Evolutionary conservation across 352 stramenopile species (phyloP), one percentile per base, ranked within the genome.

Genomic region (Aphanomyces cochlioides): DNA sequence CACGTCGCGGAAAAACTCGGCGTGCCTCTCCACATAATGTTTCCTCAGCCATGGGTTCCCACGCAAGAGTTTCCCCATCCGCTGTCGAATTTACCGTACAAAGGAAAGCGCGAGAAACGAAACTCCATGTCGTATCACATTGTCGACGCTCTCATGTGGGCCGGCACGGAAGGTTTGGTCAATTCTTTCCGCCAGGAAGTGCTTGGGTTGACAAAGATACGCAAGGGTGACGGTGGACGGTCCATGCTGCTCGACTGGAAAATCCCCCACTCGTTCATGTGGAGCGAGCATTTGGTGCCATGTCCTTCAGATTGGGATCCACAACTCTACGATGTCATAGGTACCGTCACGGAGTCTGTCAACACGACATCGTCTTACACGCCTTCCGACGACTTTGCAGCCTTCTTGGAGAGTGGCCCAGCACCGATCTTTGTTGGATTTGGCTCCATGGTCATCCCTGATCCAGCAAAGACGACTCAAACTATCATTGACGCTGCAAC

Each of bases 21-120:
- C 4, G 88, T 98, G 7, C 92, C 92, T n/a, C 76, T 98, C 40
- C 95, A 98, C 76, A 96, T 98, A 53, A 96, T 98, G 89, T 98
- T 97, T 68, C 88, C 89, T 0, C 87, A 97, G 73, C 92, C 91
- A 15, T 97, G 90, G 87, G 80, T 83, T 1, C 89, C 89, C 21
- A 98, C 92, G 0, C 80, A 79, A 40, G 82, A 78, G 19, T 98
- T 97, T 75, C 90, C 92, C 4, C 91, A 98, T 67, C 93, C 92
- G 7, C 78, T 98, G 39, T 81, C 84, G 36, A 93, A 92, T 17
- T 75, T 97, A 73, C 73, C 74, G 8, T 97, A 97, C 70, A 66
- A 10, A 47, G 75, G 86, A 54, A 78, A 84, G 34, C 77, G 78
- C 28, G 79, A 84, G 48, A 81, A 77, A 34, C 60, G 73, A 12